Percentiles rank a stretch among this genome's conserved stretches.
Evolutionary conservation across 1,284 basidiomycete species (phyloP).

Genomic region (Pyrrhoderma lamaoense): DNA sequence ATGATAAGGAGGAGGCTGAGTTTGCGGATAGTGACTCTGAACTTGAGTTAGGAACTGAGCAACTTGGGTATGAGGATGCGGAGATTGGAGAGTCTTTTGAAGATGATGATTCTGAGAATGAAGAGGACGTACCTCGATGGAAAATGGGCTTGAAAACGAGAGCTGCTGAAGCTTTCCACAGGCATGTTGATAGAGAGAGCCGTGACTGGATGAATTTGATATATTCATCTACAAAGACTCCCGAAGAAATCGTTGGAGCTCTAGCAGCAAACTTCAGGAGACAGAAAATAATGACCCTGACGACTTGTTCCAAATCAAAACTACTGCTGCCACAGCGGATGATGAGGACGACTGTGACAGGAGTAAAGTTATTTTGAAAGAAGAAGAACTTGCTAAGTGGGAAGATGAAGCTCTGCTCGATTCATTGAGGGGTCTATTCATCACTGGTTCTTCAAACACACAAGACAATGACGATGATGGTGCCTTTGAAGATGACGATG

Average conservation of each 20-base stretch:
- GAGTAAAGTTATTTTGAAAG: conserved; percentile 51
- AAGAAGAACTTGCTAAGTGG: conserved; percentile 65
- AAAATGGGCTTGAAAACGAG: conserved; percentile 64
- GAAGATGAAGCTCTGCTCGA: conserved; percentile 79
- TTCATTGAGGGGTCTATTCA: conserved; percentile 84
- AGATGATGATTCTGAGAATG: conserved; percentile 28
- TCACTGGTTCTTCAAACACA: conserved; percentile 62
- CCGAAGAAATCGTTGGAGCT: conserved; percentile 63
- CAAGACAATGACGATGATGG: conserved; percentile 30
- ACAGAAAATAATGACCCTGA: conserved; percentile 32
- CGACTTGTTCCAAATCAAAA: conserved; percentile 74
- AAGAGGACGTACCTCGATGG: conserved; percentile 58
- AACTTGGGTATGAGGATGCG: conserved; percentile 23
- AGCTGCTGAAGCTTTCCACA: conserved; percentile 40
- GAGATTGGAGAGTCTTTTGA: no score
- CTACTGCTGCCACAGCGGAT: conserved; percentile 30
- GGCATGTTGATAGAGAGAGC: conserved; percentile 33
- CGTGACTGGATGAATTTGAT: conserved; percentile 82
- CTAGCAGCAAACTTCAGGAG: conserved; percentile 26
- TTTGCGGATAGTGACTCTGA: conserved; percentile 83
- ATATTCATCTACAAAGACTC: conserved; percentile 66
- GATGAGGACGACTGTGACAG: conserved; percentile 61
- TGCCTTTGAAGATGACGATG: conserved; percentile 35
- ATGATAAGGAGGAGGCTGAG: conserved; percentile 40
- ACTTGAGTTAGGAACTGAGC: conserved; percentile 35